These are phyloP conservation scores for Anthracocystis walkeri DNA, from an alignment of 1,284 basidiomycete species.

Conservation along the genomic window DNA sequence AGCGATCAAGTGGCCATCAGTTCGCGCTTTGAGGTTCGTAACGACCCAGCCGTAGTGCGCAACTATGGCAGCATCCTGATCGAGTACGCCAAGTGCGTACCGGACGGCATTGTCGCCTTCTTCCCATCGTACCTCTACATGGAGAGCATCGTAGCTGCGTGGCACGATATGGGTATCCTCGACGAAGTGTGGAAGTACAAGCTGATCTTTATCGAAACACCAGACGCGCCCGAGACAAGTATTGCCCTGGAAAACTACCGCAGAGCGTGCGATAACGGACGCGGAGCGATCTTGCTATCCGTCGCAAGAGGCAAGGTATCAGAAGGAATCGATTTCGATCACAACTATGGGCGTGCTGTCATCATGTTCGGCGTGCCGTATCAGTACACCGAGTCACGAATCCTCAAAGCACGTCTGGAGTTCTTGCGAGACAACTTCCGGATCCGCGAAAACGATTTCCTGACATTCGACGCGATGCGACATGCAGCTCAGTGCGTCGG, in stretches of 20 bases:
- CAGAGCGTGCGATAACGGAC: slow-evolving; percentile 96
- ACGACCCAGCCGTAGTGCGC: slow-evolving; percentile 97
- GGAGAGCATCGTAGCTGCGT: slow-evolving; percentile 99
- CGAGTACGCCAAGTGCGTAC: slow-evolving; percentile 96
- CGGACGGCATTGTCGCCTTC: slow-evolving; percentile 99
- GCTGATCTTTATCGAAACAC: slow-evolving; percentile 98
- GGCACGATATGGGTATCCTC: slow-evolving; percentile 99
- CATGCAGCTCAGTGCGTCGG: slow-evolving; percentile 99
- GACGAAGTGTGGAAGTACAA: slow-evolving; percentile 99
- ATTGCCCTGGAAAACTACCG: slow-evolving; percentile 98
- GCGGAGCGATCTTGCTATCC: slow-evolving; percentile 94
- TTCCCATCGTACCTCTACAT: slow-evolving; percentile 99
- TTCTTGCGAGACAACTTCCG: slow-evolving; percentile 98
- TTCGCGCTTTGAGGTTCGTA: slow-evolving; percentile 98
- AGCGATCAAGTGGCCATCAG: slow-evolving; percentile 98
- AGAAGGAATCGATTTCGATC: slow-evolving; percentile 99
- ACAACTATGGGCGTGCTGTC: slow-evolving; percentile 93
- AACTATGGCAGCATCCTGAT: slow-evolving; percentile 98
- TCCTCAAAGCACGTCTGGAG: slow-evolving; percentile 95
- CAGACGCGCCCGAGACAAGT: slow-evolving; percentile 98
- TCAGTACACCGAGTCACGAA: slow-evolving; percentile 98
- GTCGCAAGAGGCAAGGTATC: slow-evolving; percentile 99
- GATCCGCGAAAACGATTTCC: slow-evolving; percentile 96
- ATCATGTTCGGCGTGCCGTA: slow-evolving; percentile 99
- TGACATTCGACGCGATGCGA: slow-evolving; percentile 99